phyloP scores from a whole-genome alignment of 2,329 filamentous ascomycete genomes.

The Fusarium subglutinans region DNA sequence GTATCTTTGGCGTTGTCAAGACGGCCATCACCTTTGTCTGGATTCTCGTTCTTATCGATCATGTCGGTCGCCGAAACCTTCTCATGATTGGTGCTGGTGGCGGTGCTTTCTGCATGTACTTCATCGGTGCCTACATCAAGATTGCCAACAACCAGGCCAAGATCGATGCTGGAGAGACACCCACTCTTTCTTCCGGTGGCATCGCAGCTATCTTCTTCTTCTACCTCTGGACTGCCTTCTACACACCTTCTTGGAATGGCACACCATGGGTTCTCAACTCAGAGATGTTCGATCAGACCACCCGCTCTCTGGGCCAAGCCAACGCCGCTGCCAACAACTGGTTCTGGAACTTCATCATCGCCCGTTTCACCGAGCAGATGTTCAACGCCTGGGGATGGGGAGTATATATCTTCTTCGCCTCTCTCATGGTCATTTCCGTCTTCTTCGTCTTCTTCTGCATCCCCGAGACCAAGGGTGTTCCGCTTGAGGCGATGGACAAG shows the following conservation, averaged over 20 bases:
- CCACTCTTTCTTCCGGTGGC: conserved; percentile 56
- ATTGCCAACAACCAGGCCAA: conserved; percentile 57
- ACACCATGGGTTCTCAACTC: conserved; percentile 80
- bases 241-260: conserved; percentile 77
- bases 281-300: conserved; percentile 78
- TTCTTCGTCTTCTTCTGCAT: conserved; percentile 70
- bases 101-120: conserved; percentile 74
- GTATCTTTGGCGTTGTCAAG: conserved; percentile 82
- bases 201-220: conserved; percentile 75
- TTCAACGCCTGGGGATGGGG: conserved; percentile 67
- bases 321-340: conserved; percentile 77
- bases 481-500: conserved; percentile 71
- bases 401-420: conserved; percentile 75
- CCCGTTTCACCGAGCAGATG: conserved; percentile 74
- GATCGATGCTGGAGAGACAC: conserved; percentile 44
- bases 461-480: conserved; percentile 73
- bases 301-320: conserved; percentile 72
- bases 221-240: conserved; percentile 66
- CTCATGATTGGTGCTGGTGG: conserved; percentile 69
- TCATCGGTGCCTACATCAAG: conserved; percentile 61
- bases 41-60: conserved; percentile 75
- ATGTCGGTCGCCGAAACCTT: conserved; percentile 62
- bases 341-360: conserved; percentile 77
- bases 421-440: conserved; percentile 66
- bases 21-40: conserved; percentile 74